Base-by-base conservation (phyloP, 257 asterid genomes). In the Petunia axillaris region DNA sequence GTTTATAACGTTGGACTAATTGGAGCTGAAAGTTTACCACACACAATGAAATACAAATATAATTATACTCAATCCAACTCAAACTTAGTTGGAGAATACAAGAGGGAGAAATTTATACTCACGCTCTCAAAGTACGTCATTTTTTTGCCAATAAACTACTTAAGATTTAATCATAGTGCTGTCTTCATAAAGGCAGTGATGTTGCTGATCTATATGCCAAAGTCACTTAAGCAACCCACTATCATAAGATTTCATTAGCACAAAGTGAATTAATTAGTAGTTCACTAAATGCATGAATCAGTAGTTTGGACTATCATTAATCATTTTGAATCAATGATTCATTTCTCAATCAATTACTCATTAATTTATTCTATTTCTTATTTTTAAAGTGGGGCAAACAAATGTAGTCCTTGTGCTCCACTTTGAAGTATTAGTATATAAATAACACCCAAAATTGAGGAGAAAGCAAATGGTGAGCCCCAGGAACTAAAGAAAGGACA, bases 161-260 rank as follows among this genome's bases (percentile, higher is more conserved):
- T 46, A 44, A 71, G 57, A 68, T 8, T 48, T 71, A 35, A 48
- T 25, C 59, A 48, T 71, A 71, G 48, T 71, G 44, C 1, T 48
- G 60, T 71, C 77, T 48, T 71, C 60, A 46, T 48, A 71, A 71
- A 25, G 13, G 44, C 15, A 10, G 59, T 46, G 43, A 48, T 71
- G 77, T 71, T 48, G 46, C 60, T 10, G 35, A 25, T 10, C 25
- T 46, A 68, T 44, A 16, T 68, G 76, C 39, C 16, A 68, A 16
- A 57, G 44, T 16, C 9, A 4, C n/a, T 71, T 25, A 1, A 71
- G 77, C 35, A 71, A 48, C 3, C 59, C 77, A 71, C 13, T 70
- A 70, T 7, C 25, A 25, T 46, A 48, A 46, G 53, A 25, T 46
- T 16, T 14, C 43, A 70, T 36, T 35, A 48, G 38, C 25, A 16